These are phyloP conservation scores for Aspergillus fumigatus DNA, from an alignment of 2,329 filamentous ascomycete species.

Conservation along the genomic window DNA sequence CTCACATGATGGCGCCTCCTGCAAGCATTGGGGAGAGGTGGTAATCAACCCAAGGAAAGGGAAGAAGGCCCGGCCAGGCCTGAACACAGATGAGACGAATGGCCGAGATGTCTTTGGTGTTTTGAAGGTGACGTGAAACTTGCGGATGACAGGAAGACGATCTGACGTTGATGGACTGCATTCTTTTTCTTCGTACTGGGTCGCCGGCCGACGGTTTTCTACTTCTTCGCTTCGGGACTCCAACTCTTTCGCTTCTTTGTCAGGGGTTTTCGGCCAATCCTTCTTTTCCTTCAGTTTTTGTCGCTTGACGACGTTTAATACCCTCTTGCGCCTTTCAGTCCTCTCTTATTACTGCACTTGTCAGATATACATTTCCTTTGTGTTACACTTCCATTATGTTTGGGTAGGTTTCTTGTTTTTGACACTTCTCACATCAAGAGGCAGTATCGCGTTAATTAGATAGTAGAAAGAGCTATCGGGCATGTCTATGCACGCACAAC, in stretches of 20 bases:
- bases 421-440: background rate
- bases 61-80: slow-evolving; percentile 25
- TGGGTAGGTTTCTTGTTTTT: background rate
- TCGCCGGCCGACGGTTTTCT: slow-evolving; percentile 26
- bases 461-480: background rate
- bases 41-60: slow-evolving; percentile 37
- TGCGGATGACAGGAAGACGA: slow-evolving; percentile 4
- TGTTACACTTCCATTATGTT: background rate
- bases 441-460: background rate
- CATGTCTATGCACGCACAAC: background rate
- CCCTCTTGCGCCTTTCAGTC: slow-evolving; percentile 3
- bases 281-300: slow-evolving; percentile 2
- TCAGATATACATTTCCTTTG: background rate
- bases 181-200: slow-evolving; percentile 15
- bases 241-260: slow-evolving; percentile 10
- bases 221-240: slow-evolving; percentile 5
- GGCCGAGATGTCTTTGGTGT: slow-evolving; percentile 38
- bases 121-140: slow-evolving; percentile 28
- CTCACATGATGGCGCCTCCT: slow-evolving; percentile 21
- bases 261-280: background rate
- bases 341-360: slow-evolving; percentile 1
- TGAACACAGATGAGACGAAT: slow-evolving; percentile 18
- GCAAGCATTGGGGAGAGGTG: slow-evolving; percentile 43
- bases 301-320: background rate
- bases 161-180: slow-evolving; percentile 8